A percentile compares a stretch with the other conserved stretches of the same genome.
Conservation (phyloP, 352 stramenopile species). For the Pythium sp. region DNA sequence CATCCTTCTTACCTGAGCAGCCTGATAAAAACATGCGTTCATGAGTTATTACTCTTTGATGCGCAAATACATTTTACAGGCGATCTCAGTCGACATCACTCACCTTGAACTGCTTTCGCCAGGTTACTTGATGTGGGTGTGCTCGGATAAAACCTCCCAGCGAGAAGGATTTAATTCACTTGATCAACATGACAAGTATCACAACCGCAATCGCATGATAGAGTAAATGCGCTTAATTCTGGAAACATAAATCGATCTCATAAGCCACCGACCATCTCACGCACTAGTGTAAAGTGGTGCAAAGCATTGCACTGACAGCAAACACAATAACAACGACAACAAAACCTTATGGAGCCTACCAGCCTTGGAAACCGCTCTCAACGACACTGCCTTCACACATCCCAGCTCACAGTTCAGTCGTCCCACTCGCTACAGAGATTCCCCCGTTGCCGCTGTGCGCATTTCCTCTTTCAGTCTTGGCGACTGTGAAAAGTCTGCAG, state of each 20-base stretch:
- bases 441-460: background rate
- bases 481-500: conserved; percentile 37
- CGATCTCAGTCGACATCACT: background rate
- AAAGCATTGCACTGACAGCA: background rate
- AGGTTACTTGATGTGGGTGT: background rate
- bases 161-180: background rate
- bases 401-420: background rate
- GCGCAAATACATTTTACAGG: background rate
- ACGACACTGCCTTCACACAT: background rate
- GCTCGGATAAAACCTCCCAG: background rate
- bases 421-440: conserved; percentile 10
- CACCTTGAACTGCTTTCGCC: background rate
- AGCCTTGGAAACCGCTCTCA: background rate
- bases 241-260: background rate
- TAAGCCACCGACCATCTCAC: background rate
- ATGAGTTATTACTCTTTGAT: background rate
- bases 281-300: background rate
- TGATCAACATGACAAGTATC: background rate
- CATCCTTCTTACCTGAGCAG: background rate
- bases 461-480: conserved; percentile 1
- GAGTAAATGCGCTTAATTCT: background rate
- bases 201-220: background rate
- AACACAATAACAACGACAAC: background rate
- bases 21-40: background rate
- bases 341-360: background rate